Evolutionary conservation across 2,329 filamentous ascomycete species (phyloP).

Genomic region (Penicillium sp.): DNA sequence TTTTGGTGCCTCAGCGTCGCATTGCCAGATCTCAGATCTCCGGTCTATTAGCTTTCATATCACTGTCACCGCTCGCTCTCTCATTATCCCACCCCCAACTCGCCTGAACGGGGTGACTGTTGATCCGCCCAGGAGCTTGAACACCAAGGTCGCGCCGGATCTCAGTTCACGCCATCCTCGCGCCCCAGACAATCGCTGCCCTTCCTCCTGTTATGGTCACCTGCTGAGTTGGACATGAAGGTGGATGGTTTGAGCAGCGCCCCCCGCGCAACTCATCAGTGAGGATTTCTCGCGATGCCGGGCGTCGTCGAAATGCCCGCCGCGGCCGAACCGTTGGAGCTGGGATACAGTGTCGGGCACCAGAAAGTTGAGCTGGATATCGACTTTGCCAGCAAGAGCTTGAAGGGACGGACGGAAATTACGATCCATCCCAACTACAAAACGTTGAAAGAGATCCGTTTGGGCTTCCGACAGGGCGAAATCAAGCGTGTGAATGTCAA

Average conservation of each 20-base stretch:
- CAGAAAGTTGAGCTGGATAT: slow-evolving; percentile 89
- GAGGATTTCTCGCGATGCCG: slow-evolving; percentile 39
- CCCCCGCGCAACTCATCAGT: slow-evolving; percentile 38
- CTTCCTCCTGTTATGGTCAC: slow-evolving; percentile 2
- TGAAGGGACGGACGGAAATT: slow-evolving; percentile 79
- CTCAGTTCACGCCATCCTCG: neutral
- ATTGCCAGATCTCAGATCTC: neutral
- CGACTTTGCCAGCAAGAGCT: slow-evolving; percentile 71
- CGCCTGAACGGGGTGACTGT: neutral
- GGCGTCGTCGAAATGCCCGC: slow-evolving; percentile 38
- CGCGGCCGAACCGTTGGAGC: slow-evolving; percentile 26
- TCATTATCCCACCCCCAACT: neutral
- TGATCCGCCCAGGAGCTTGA: neutral
- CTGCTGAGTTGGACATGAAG: slow-evolving; percentile 36
- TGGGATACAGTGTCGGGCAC: slow-evolving; percentile 64
- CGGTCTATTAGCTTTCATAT: neutral
- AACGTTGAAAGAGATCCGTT: slow-evolving; percentile 54
- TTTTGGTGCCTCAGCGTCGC: neutral
- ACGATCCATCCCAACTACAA: slow-evolving; percentile 65
- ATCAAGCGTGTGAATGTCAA: slow-evolving; percentile 52
- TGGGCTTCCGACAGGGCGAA: slow-evolving; percentile 63
- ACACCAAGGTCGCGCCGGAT: slow-evolving; percentile 1
- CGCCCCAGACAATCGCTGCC: neutral
- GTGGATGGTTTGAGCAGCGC: slow-evolving; percentile 36
- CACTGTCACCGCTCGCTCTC: neutral